Conservation (phyloP, 2,329 filamentous ascomycete genomes). For the Arthrinium phaeospermum region DNA sequence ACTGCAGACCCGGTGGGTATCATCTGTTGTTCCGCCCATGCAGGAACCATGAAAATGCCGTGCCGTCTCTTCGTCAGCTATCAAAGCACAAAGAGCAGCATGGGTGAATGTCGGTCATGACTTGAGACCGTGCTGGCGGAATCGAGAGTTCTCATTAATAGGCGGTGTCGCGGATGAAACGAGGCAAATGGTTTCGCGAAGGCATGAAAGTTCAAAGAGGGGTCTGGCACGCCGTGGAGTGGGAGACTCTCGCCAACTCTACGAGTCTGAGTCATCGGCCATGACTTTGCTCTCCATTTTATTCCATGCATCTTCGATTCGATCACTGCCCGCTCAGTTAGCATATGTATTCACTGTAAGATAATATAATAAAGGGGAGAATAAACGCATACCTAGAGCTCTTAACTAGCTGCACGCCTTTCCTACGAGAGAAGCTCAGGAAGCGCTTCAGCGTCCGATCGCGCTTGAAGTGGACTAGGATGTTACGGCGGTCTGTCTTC, state of each 20-base stretch:
- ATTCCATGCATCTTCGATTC: slow-evolving; percentile 36
- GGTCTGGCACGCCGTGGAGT: not conserved
- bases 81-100: slow-evolving; percentile 6
- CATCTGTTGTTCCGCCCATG: not conserved
- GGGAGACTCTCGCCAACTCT: not conserved
- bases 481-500: slow-evolving; percentile 47
- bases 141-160: not conserved
- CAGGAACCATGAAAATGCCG: not conserved
- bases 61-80: not conserved
- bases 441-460: slow-evolving; percentile 59
- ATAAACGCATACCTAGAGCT: slow-evolving; percentile 46
- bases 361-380: not conserved
- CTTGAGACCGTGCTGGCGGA: not conserved
- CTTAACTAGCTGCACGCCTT: slow-evolving; percentile 48
- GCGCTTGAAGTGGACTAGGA: slow-evolving; percentile 59
- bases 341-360: slow-evolving; percentile 12
- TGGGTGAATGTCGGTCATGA: not conserved
- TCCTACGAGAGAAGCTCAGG: slow-evolving; percentile 51
- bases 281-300: slow-evolving; percentile 36
- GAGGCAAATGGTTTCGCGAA: not conserved
- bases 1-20: not conserved
- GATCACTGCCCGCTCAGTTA: slow-evolving; percentile 26
- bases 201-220: not conserved
- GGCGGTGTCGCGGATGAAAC: not conserved
- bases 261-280: slow-evolving; percentile 31